phyloP scores from a whole-genome alignment of 225 moss, liverwort and hornwort species.

The Pleurozium schreberi region DNA sequence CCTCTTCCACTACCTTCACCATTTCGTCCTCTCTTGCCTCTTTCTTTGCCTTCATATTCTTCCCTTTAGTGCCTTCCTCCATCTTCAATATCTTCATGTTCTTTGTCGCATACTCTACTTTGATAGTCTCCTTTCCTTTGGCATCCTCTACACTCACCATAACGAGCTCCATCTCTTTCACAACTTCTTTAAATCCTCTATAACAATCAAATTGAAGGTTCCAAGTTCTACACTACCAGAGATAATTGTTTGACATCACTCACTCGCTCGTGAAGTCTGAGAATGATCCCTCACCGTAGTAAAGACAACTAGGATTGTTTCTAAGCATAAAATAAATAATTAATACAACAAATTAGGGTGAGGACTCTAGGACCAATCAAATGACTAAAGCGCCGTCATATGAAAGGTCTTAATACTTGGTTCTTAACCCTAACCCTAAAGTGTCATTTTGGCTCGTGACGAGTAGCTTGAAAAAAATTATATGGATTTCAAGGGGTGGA shows the following conservation, averaged over 20 bases:
- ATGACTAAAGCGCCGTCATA: rapidly evolving
- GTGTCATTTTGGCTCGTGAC: rapidly evolving
- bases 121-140: rapidly evolving
- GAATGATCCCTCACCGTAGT: rapidly evolving
- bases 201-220: neutral
- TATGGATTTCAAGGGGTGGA: rapidly evolving
- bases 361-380: neutral
- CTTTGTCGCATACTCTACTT: neutral
- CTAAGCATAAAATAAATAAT: neutral
- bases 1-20: rapidly evolving
- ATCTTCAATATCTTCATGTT: neutral
- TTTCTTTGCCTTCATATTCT: neutral
- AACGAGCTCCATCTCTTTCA: rapidly evolving
- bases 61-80: neutral
- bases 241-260: neutral
- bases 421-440: neutral
- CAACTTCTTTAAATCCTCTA: rapidly evolving
- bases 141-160: neutral
- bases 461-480: rapidly evolving
- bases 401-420: neutral
- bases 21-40: neutral
- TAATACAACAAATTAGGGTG: no score
- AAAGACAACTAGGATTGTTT: neutral
- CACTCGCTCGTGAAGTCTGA: rapidly evolving
- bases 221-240: neutral